Percentiles rank a stretch among this genome's conserved stretches.
Evolutionary conservation across 148 eudicot species (phyloP).

Genomic region (Bassia scoparia): DNA sequence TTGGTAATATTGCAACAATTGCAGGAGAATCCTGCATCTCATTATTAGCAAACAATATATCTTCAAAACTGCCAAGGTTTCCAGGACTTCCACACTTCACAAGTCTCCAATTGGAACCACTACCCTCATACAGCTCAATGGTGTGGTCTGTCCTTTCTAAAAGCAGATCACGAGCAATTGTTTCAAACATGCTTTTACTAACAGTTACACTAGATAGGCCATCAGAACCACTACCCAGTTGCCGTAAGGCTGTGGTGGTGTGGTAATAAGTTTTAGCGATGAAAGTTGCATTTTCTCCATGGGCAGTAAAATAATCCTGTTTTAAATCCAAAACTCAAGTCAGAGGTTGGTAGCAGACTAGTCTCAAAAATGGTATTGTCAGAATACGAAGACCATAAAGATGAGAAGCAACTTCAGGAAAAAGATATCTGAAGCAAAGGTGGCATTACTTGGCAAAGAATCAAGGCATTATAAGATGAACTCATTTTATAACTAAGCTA

Average conservation of each 20-base stretch:
- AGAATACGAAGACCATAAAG: background rate
- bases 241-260: conserved; percentile 86
- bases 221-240: conserved; percentile 72
- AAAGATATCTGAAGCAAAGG: background rate
- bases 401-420: background rate
- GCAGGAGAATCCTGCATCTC: conserved; percentile 99
- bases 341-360: conserved; percentile 11
- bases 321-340: conserved; percentile 12
- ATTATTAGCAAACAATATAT: conserved; percentile 84
- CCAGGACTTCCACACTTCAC: conserved; percentile 93
- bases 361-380: background rate
- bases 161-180: conserved; percentile 78
- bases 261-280: conserved; percentile 86
- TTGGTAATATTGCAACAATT: conserved; percentile 64
- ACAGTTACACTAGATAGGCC: conserved; percentile 81
- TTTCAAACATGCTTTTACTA: conserved; percentile 90
- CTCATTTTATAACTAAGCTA: background rate
- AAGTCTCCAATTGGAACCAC: conserved; percentile 79
- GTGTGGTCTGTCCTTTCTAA: conserved; percentile 94
- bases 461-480: background rate
- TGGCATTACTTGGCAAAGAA: background rate
- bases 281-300: conserved; percentile 87
- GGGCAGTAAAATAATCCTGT: conserved; percentile 93
- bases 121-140: conserved; percentile 86
- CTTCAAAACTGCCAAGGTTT: conserved; percentile 91